Evolutionary conservation across 768 basidiomycete genomes (phyloP).

Genomic region (Boletus vinaceobasis): DNA sequence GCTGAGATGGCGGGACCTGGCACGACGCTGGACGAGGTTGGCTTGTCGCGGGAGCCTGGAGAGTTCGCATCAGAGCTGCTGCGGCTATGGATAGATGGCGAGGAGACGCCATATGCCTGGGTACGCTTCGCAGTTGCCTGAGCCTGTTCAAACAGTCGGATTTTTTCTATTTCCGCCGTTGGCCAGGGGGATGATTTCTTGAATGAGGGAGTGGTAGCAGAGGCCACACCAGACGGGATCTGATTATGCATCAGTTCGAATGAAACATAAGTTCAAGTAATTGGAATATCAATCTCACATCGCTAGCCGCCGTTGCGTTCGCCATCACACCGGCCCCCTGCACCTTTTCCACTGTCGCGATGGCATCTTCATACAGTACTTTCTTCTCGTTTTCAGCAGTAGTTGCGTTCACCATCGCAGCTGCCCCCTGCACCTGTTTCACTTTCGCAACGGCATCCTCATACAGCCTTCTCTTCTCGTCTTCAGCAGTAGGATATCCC

Average conservation of each 20-base stretch:
- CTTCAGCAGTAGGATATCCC: conserved; percentile 36
- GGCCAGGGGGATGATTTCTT: conserved; percentile 42
- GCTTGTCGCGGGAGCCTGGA: conserved; percentile 12
- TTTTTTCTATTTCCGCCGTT: conserved; percentile 75
- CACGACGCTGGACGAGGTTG: conserved; percentile 5
- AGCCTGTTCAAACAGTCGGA: conserved; percentile 63
- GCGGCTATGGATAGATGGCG: conserved; percentile 24
- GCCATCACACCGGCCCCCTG: conserved; percentile 34
- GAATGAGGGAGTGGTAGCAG: conserved; percentile 3
- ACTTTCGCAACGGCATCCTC: conserved; percentile 40
- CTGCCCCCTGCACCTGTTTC: conserved; percentile 36
- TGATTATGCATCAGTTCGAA: conserved; percentile 10
- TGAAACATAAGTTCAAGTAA: neutral
- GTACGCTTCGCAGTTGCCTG: conserved; percentile 61
- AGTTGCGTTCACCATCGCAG: conserved; percentile 1
- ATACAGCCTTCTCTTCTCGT: conserved; percentile 42
- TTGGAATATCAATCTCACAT: conserved; percentile 19
- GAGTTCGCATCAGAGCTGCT: conserved; percentile 30
- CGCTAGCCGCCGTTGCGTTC: conserved; percentile 23
- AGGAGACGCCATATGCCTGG: conserved; percentile 41
- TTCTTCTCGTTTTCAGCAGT: conserved; percentile 48
- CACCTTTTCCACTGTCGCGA: conserved; percentile 36
- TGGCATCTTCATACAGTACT: conserved; percentile 36
- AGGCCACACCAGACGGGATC: neutral
- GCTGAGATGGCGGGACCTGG: conserved; percentile 32